Evolutionary conservation across 1,284 basidiomycete genomes (phyloP), one percentile per base, ranked within the genome.

Genomic region (Puccinia horiana): DNA sequence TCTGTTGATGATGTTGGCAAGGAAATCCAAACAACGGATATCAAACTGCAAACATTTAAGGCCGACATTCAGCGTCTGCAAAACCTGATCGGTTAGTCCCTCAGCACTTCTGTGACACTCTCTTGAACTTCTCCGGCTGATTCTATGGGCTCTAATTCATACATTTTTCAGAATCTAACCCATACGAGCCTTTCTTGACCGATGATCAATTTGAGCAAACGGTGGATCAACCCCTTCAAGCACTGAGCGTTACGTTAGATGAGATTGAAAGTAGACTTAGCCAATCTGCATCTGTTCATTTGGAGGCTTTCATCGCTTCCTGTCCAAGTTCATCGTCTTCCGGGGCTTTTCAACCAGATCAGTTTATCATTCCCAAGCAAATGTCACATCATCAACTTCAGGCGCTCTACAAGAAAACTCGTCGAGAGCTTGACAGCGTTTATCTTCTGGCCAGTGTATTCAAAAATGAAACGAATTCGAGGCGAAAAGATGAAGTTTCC

Each of bases 351-450:
- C 70, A 80, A 72, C 49, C 77, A 42, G 77, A 80, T 58, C 77
- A 80, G 69, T 80, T 80, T 32, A 80, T 80, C 23, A 52, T 80
- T 40, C 77, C 77, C 23, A 80, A 80, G 42, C 77, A 80, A 80
- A 80, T 70, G 77, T 40, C 67, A 26, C 67, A 80, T 54, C 77
- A 80, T 80, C 77, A 72, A 26, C 65, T 80, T 8, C 65, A 80
- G 44, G 63, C 77, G 29, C 65, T 40, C 37, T 80, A 70, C 65
- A 80, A 80, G 40, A 23, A 47, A 70, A 72, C 67, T 32, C 26
- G 47, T n/a, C 37, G 77, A 56, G 35, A 67, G 54, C 29, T 70
- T 42, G 54, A 80, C 20, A 37, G 18, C 47, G 32, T 80, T 18
- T 11, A 70, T 29, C 65, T 42, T 56, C 52, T 80, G 29, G 52